Percentiles rank a stretch among this genome's conserved stretches.
Conservation (phyloP, 208 protist genomes). For the Wallacemonas sp. region DNA sequence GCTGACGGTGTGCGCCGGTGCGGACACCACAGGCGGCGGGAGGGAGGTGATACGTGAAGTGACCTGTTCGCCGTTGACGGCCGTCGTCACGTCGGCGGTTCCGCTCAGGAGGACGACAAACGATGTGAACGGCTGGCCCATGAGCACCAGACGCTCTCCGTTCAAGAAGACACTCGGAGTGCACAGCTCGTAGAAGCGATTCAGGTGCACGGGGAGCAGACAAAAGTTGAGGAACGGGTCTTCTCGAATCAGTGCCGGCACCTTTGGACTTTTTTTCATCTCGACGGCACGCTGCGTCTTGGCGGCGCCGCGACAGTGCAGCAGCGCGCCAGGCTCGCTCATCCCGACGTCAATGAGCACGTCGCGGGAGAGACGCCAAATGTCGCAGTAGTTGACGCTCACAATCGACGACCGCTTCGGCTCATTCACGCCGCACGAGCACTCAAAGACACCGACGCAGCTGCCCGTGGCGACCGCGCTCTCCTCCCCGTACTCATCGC, state of each 20-base stretch:
- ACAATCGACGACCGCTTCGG: constrained; percentile 68
- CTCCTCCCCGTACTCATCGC: constrained; percentile 41
- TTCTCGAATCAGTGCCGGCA: constrained; percentile 39
- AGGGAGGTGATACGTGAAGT: constrained; percentile 30
- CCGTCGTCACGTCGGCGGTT: constrained; percentile 64
- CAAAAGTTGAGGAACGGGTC: constrained; percentile 82
- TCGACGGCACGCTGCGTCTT: constrained; percentile 56
- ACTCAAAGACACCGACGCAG: constrained; percentile 90
- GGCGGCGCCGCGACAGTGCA: constrained; percentile 74
- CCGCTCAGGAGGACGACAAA: constrained; percentile 72
- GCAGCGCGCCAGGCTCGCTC: constrained; percentile 79
- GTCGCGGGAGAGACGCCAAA: constrained; percentile 78
- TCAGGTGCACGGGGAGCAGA: constrained; percentile 38
- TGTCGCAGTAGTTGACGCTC: constrained; percentile 88
- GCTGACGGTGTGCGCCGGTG: too few species aligned
- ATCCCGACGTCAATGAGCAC: constrained; percentile 83
- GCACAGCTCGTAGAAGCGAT: constrained; percentile 62
- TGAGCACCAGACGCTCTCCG: constrained; percentile 70
- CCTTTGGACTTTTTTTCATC: constrained; percentile 42
- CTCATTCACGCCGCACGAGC: constrained; percentile 82
- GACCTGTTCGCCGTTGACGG: constrained; percentile 46
- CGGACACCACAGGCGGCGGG: too few species aligned
- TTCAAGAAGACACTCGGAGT: constrained; percentile 72
- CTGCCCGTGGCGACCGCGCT: constrained; percentile 52
- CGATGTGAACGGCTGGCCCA: constrained; percentile 61